Evolutionary conservation across 2,329 filamentous ascomycete species (phyloP).

Genomic region (Onygenales sp.): DNA sequence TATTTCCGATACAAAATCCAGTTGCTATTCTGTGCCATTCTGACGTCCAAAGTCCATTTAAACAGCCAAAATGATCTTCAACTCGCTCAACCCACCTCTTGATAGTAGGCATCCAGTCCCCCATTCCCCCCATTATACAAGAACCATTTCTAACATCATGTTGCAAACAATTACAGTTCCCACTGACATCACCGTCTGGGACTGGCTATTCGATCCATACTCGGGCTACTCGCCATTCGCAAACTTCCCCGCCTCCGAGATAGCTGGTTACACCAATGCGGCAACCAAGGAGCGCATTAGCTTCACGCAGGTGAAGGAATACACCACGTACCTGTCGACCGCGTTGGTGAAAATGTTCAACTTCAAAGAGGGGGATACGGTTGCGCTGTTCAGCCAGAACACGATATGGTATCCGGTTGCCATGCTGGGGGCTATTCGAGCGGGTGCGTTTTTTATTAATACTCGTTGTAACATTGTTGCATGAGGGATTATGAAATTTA

Average conservation of each 20-base stretch:
- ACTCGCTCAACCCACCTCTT: neutral
- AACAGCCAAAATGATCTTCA: neutral
- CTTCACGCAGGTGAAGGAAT: constrained; percentile 49
- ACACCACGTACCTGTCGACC: constrained; percentile 51
- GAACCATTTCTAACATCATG: neutral
- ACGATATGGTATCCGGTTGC: constrained; percentile 59
- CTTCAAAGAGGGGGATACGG: constrained; percentile 45
- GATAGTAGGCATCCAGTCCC: neutral
- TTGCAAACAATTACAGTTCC: constrained; percentile 35
- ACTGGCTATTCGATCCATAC: constrained; percentile 48
- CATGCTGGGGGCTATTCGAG: constrained; percentile 47
- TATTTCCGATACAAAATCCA: too few relatives aligned
- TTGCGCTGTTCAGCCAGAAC: constrained; percentile 55
- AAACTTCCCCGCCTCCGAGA: constrained; percentile 27
- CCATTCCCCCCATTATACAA: neutral
- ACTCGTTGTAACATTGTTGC: constrained; percentile 38
- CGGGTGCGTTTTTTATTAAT: constrained; percentile 21
- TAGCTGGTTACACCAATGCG: constrained; percentile 50
- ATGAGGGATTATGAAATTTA: constrained; percentile 41
- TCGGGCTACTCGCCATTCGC: constrained; percentile 42
- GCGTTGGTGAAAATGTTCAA: constrained; percentile 48
- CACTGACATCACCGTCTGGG: constrained; percentile 47
- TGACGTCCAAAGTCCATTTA: too few relatives aligned
- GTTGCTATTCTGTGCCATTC: too few relatives aligned
- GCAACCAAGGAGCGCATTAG: constrained; percentile 49